Evolutionary conservation across 2,329 filamentous ascomycete species (phyloP), one percentile per base, ranked within the genome.

Genomic region (Penicillium italicum): DNA sequence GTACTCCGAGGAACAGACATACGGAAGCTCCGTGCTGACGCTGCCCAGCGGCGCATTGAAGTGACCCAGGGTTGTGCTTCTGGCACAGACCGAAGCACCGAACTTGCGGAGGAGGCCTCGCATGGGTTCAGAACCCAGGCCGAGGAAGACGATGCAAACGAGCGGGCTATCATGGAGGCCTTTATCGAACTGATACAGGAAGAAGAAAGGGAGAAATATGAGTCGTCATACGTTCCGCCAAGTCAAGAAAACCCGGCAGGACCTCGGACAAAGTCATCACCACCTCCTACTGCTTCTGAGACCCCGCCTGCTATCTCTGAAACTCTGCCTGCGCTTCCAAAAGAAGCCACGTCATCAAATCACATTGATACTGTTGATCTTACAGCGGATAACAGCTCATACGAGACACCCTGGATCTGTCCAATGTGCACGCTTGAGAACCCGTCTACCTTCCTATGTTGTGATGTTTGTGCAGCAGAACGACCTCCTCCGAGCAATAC

Each of bases 131-230:
- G 82, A 57, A 97, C 91, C 0, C 84, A 89, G 66, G 91, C 90
- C 0, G 90, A 95, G 62, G 89, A 95, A 70, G 91, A 96, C 53
- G 87, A 91, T 63, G 92, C 91, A 4, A 95, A 96, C 65, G 90
- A 96, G 53, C 81, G 84, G 24, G 92, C 92, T 5, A 96, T 96
- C 58, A 85, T 91, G 50, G 85, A 92, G 66, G 91, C 91, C 0
- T 78, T 95, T 31, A 91, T 90, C 77, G 92, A 97, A 66, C 78
- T 96, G 18, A 87, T 94, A 26, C 88, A 95, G 68, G 86, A 96
- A 69, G 91, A 96, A 59, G 83, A 88, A 58, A 71, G 70, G 20
- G 82, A 85, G 61, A 80, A 79, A 63, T 82, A 85, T 60, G 83
- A 84, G n/a, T 72, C 76, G 51, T 79, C 77, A 55, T 79, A 85